Conservation (phyloP, 2,329 filamentous ascomycete genomes). For the Verticillium alfalfae region DNA sequence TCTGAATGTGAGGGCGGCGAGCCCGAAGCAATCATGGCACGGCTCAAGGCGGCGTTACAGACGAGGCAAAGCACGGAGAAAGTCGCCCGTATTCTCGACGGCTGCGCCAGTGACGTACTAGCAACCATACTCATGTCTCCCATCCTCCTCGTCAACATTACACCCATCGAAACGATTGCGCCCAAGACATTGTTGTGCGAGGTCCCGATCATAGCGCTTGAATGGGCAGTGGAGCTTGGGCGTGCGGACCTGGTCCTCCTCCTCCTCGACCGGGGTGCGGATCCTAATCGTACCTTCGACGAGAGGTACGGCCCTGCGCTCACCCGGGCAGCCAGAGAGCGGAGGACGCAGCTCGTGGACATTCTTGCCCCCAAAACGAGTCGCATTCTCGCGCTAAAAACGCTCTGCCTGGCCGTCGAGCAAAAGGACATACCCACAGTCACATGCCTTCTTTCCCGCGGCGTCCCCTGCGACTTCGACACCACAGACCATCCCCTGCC, state of each 20-base stretch:
- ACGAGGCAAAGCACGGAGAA: slow-evolving; percentile 1
- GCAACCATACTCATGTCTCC: neutral
- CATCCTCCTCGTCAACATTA: neutral
- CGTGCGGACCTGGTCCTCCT: neutral
- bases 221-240: neutral
- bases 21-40: neutral
- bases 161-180: neutral
- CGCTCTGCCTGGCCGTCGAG: slow-evolving; percentile 2
- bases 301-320: slow-evolving; percentile 1
- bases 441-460: neutral
- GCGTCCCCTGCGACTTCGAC: slow-evolving; percentile 1
- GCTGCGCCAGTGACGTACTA: neutral
- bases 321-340: slow-evolving; percentile 1
- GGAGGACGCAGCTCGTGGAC: neutral
- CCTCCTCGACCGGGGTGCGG: neutral
- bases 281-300: neutral
- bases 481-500: neutral
- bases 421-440: neutral
- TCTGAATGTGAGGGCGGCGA: neutral
- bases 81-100: neutral
- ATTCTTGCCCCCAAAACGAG: slow-evolving; percentile 1
- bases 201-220: neutral
- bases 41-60: slow-evolving; percentile 1
- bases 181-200: neutral
- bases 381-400: neutral